Base-by-base conservation (phyloP, 192 early-diverging fungal species). In the Chytriomyces confervae region DNA sequence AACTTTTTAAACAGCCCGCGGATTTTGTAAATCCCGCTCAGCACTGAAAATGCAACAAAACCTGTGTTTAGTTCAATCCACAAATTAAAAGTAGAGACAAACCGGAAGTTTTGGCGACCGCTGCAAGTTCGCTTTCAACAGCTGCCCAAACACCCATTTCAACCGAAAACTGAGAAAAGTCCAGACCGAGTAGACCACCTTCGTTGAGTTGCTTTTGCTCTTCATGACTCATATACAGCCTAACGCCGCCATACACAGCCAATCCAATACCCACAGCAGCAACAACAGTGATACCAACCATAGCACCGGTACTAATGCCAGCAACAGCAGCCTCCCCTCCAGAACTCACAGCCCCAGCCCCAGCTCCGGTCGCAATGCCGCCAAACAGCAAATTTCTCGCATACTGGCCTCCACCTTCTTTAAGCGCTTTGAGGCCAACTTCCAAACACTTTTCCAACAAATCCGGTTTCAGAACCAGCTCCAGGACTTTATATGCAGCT, bases 111-210 rank as follows among this genome's bases (percentile, higher is more conserved):
- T 45, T 62, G 20, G n/a, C 1, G 16, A 49, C 10, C 6, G 45
- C 6, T 29, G 29, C 44, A 62, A 61, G 18, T 46, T 7, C 43
- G 43, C 53, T 29, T 43, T 43, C 13, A 49, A 48, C 72, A 6
- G 27, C 43, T 10, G 8, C 27, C 72, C 72, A 74, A 1, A 62
- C 47, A 10, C 24, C 72, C 60, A 50, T 74, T 62, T 74, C 72
- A 16, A 74, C 16, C 11, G 45, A 53, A 27, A 43, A 74, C 61
- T 74, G 45, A 16, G 60, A 62, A 74, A 74, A 74, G 29, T 74
- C 72, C 43, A 74, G 29, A 18, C 72, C 72, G n/a, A 74, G 20
- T 16, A 74, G 18, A 2, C 72, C 72, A 7, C 72, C 72, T 45
- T 74, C 72, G n/a, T 45, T 48, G 60, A 74, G 50, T 44, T 61